Evolutionary conservation across 768 basidiomycete genomes (phyloP), one percentile per base, ranked within the genome.

Genomic region (Cubamyces sp.): DNA sequence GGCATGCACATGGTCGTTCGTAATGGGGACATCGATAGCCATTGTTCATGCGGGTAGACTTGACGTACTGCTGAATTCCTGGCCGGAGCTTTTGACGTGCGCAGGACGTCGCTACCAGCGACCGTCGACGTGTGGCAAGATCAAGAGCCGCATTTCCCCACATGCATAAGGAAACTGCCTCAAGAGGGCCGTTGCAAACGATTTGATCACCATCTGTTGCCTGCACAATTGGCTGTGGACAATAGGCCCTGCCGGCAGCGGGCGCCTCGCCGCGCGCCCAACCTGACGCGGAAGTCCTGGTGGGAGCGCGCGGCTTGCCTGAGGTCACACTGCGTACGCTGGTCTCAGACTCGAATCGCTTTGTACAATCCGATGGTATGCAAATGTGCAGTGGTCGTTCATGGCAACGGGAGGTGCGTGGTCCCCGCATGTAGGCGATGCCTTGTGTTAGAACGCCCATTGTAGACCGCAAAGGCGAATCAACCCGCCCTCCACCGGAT

Each of bases 331-430:
- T 49, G 14, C 26, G 23, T 14, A 16, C 28, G 7, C 46, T 28
- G 48, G 48, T 49, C 18, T 54, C 53, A 42, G 3, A n/a, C 11
- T 7, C 37, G 51, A 28, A 42, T 16, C 16, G 37, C 53, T 43
- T 54, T 42, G 53, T 54, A 23, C 53, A 25, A 18, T 43, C 25
- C 40, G n/a, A 53, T 18, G 39, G 37, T 41, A 6, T 5, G 46
- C 46, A 47, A 47, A 49, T 47, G 9, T 16, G 21, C 41, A 5
- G 53, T 41, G 11, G 53, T 54, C 39, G 53, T 42, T 41, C 52
- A n/a, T 55, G 23, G 54, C 18, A 55, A 55, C 54, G 25, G 7
- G 45, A 5, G n/a, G 7, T 25, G 43, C 19, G 34, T 28, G 47
- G 23, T 5, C 25, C 26, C 16, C 34, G 34, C 34, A 5, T 7